Base-by-base conservation (phyloP, 1,284 basidiomycete genomes). In the Inonotus obliquus region DNA sequence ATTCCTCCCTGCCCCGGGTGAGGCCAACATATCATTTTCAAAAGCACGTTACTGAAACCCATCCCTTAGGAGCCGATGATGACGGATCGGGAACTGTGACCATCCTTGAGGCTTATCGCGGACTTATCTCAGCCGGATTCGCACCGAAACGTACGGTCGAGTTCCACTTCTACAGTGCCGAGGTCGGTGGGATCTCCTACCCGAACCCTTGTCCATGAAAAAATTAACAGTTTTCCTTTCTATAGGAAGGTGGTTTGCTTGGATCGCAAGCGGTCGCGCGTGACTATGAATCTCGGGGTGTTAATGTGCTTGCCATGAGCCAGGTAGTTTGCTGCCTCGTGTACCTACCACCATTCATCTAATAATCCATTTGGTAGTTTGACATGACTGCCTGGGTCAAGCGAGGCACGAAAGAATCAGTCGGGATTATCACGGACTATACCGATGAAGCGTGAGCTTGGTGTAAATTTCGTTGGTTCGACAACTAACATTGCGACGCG, bases 331-430 rank as follows among this genome's bases (percentile, higher is more conserved):
- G 57, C 57, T 64, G 55, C 32, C 35, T 61, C 59, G 54, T 65
- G 54, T 51, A 65, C 64, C 52, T 25, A 27, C n/a, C 48, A 39
- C 35, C 47, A 5, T 32, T 56, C 21, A 10, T 57, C 64, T 70
- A 54, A 56, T 59, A 57, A 63, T 66, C 49, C 58, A 44, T 45
- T 49, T 32, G 54, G 57, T 65, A 91, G 88, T 94, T 92, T 74
- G 94, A 96, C 73, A 96, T 96, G 92, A 94, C 92, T 48, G 96
- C 96, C 61, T 99, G 93, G 88, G 92, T 99, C 68, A 96, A 96
- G 83, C 74, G 77, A 65, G 96, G 94, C 49, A 93, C 92, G 21
- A 76, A 79, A 64, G 94, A 96, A 76, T 85, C 88, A 75, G 88
- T 97, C 65, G 96, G 96, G 29, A 82, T 99, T 63, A 93, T 98